A percentile compares a stretch with the other conserved stretches of the same genome.
These are phyloP conservation scores for Aristolochia contorta DNA, from an alignment of 164 flowering plant genomes.

Conservation along the genomic window DNA sequence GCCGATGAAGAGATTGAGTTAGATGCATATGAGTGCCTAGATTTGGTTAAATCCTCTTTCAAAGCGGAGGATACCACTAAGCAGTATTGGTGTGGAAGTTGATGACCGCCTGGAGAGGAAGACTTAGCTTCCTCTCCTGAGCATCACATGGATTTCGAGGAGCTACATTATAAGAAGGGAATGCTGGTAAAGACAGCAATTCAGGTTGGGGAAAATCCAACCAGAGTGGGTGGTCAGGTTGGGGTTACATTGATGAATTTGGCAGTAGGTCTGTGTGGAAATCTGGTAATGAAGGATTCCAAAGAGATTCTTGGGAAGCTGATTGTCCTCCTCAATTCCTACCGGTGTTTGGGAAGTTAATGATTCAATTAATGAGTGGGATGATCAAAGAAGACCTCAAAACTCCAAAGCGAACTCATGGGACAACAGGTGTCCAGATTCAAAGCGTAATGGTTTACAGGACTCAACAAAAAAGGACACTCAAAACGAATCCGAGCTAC, in stretches of 20 bases:
- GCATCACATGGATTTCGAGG: slow-evolving; percentile 23
- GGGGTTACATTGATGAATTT: slow-evolving; percentile 58
- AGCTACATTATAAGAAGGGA: slow-evolving; percentile 57
- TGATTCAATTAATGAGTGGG: no score
- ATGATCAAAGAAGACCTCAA: no score
- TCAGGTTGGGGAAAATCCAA: slow-evolving; percentile 8
- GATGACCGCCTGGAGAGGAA: slow-evolving; percentile 41
- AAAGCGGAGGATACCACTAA: slow-evolving; percentile 22
- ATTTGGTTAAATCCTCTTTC: slow-evolving; percentile 38
- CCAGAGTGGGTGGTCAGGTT: not conserved
- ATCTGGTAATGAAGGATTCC: not conserved
- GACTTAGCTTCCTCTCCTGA: slow-evolving; percentile 51
- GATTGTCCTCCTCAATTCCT: no score
- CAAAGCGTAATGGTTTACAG: not conserved
- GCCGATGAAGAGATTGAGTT: slow-evolving; percentile 11
- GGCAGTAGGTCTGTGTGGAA: no score
- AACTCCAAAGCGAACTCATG: no score
- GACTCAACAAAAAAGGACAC: no score
- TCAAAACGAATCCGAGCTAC: no score
- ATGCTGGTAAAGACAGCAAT: slow-evolving; percentile 10
- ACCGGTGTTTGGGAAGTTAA: no score
- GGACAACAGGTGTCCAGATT: not conserved
- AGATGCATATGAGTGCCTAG: slow-evolving; percentile 73
- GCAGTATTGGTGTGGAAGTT: slow-evolving; percentile 58
- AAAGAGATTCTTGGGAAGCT: no score